Base-by-base conservation (phyloP, 768 basidiomycete species). In the Amanita polypyramis region DNA sequence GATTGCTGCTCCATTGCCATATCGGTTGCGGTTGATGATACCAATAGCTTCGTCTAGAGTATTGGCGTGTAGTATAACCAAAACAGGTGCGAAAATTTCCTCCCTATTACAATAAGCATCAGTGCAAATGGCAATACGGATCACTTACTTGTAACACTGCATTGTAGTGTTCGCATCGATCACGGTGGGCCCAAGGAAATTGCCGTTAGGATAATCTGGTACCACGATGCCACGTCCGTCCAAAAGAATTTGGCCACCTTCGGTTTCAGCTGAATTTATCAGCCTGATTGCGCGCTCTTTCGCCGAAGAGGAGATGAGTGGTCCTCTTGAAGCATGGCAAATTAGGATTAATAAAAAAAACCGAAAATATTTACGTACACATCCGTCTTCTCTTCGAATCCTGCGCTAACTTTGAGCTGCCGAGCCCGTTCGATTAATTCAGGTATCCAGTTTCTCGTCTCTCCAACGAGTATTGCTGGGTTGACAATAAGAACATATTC, bases 51-150 rank as follows among this genome's bases (percentile, higher is more conserved):
- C 90, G 52, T 97, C 93, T 36, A 98, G 69, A 0, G 82, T 89
- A 29, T 92, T 80, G 4, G 82, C 88, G 41, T 76, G 73, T 47
- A 97, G 59, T 47, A 94, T 71, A 8, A 84, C 70, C 23, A 98
- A 72, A 1, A 83, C 95, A 1, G 95, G 95, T 11, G 93, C 95
- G 55, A 98, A 98, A 50, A 97, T 95, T 60, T 97, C 95, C 60
- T 93, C 82, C 52, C 92, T 94, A 52, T 12, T 25, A 34, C 20
- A 23, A 12, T 50, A 10, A 23, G 32, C 41, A 42, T 25, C 27
- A 7, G 44, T 29, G 46, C 4, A 5, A 37, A 23, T 33, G 49
- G 34, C 51, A 48, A 39, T 52, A 2, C 29, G 29, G n/a, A 33
- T 25, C 15, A 65, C 79, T 50, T 55, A 92, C 94, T 79, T 71